These are phyloP conservation scores for Peniophora sp. DNA, from an alignment of 1,284 basidiomycete genomes.

Conservation along the genomic window DNA sequence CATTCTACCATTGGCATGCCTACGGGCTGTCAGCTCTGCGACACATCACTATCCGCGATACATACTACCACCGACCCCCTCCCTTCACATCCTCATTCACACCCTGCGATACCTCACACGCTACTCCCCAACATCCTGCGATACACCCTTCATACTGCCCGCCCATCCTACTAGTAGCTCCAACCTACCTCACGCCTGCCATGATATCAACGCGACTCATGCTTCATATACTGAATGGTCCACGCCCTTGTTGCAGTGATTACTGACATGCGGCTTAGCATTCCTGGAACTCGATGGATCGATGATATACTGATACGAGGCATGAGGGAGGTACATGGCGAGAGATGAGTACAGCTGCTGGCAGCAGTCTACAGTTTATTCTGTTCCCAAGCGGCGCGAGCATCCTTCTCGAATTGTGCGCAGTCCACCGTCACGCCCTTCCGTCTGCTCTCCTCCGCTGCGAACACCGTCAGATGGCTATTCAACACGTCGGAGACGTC, in stretches of 20 bases:
- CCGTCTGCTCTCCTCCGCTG: slow-evolving; percentile 68
- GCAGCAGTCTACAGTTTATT: not conserved
- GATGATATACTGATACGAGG: too few species aligned
- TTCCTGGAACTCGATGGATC: too few species aligned
- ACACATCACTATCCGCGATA: not conserved
- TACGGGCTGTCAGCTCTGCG: not conserved
- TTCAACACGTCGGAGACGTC: slow-evolving; percentile 60
- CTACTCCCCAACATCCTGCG: not conserved
- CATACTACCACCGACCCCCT: too few species aligned
- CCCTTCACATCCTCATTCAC: too few species aligned
- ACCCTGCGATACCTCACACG: not conserved
- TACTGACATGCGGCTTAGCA: too few species aligned
- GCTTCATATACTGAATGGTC: too few species aligned
- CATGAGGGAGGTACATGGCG: too few species aligned
- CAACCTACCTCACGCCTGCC: too few species aligned
- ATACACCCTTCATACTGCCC: not conserved
- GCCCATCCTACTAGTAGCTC: too few species aligned
- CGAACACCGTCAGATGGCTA: slow-evolving; percentile 79
- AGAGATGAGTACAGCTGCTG: too few species aligned
- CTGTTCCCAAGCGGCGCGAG: slow-evolving; percentile 24
- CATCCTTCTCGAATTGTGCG: slow-evolving; percentile 46
- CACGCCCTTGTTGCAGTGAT: too few species aligned
- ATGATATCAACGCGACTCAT: too few species aligned
- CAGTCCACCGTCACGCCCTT: slow-evolving; percentile 64
- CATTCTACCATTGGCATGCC: not conserved